Evolutionary conservation across 1,139 yeast genomes (phyloP), one percentile per base, ranked within the genome.

Genomic region (Arxiozyma slooffiae): DNA sequence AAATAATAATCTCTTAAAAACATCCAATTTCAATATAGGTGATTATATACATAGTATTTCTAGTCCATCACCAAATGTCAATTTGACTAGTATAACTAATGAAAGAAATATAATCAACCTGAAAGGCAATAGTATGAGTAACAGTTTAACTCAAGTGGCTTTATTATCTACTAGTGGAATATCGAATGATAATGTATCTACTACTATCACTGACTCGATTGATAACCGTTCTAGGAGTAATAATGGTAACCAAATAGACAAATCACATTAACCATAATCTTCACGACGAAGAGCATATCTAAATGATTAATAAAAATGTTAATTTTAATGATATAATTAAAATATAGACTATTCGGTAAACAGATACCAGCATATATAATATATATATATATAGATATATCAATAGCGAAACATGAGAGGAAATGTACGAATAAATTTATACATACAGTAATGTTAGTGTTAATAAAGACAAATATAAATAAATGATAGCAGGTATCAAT

Each of bases 21-120:
- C 67, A 7, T 67, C 67, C 7, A 64, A 63, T 48, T 66, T 66
- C 50, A 63, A 63, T 54, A 64, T 66, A 66, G 67, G 67, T 4
- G 68, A 66, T 49, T 64, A 64, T 53, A 63, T 66, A 20, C 68
- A 64, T 50, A 64, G 58, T 40, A 54, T 66, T n/a, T 66, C 64
- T 55, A 63, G 67, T 50, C 69, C 69, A n/a, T 64, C 68, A 14
- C 69, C 69, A 21, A 59, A 64, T 24, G 57, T 61, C 17, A 45
- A 45, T 30, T 34, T 40, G 9, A 11, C 34, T 53, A 14, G 22
- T 34, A 17, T 21, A 24, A 37, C 9, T 34, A 36, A 24, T 34
- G 37, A 26, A 39, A 42, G 40, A 22, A 38, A 37, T 26, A 38
- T 38, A 23, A 37, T 11, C 21, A 41, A 38, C 38, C 23, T 47